Percentiles rank a stretch among this genome's conserved stretches.
Evolutionary conservation across 352 stramenopile species (phyloP).

Genomic region (Phytophthora pini): DNA sequence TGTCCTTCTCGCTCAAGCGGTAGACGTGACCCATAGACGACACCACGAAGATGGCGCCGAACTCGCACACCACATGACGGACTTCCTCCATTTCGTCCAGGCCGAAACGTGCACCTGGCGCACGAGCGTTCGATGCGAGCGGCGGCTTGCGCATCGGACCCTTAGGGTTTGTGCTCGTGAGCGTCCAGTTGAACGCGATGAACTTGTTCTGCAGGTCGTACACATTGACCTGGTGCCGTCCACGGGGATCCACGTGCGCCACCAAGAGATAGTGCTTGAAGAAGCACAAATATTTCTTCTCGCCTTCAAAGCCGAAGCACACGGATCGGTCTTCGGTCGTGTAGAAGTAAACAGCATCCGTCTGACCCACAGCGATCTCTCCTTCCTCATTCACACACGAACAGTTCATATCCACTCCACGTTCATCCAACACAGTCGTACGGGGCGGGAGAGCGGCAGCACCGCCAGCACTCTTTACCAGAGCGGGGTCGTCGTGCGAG

Average conservation of each 20-base stretch:
- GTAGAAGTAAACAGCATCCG: constrained; percentile 91
- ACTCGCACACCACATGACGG: constrained; percentile 86
- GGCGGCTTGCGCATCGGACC: constrained; percentile 39
- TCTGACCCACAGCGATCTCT: constrained; percentile 84
- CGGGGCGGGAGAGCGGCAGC: constrained; percentile 65
- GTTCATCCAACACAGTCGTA: constrained; percentile 82
- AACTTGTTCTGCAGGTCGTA: constrained; percentile 95
- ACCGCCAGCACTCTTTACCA: constrained; percentile 75
- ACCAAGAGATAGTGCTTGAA: constrained; percentile 91
- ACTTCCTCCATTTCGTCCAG: constrained; percentile 90
- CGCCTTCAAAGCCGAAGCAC: constrained; percentile 90
- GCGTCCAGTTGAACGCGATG: constrained; percentile 92
- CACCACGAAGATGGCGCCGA: constrained; percentile 88
- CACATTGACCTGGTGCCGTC: constrained; percentile 88
- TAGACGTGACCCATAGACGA: constrained; percentile 91
- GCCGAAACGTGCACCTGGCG: constrained; percentile 74
- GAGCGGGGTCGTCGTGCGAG: constrained; percentile 79
- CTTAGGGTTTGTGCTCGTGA: constrained; percentile 67
- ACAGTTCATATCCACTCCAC: constrained; percentile 82
- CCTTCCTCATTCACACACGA: constrained; percentile 87
- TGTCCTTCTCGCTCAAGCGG: constrained; percentile 95
- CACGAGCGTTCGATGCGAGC: constrained; percentile 39
- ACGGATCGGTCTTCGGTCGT: constrained; percentile 86
- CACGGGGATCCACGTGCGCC: constrained; percentile 81
- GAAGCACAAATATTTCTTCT: constrained; percentile 88